Percentiles rank a stretch among this genome's conserved stretches.
Conservation (phyloP, 768 basidiomycete genomes). For the Mycena olivaceomarginata region DNA sequence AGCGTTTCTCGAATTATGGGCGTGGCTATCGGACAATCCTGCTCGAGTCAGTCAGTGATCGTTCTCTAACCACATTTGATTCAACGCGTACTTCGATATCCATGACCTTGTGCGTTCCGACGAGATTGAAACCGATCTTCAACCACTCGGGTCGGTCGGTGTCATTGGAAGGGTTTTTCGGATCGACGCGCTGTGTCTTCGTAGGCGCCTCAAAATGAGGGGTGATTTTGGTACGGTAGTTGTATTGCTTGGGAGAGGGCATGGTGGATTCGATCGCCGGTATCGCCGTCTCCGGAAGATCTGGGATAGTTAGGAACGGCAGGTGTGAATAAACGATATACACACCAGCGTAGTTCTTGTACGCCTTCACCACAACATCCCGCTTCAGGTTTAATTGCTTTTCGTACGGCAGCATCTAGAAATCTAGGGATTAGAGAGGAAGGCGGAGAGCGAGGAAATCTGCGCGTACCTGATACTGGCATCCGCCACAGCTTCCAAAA, state of each 20-base stretch:
- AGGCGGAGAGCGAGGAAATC: background rate
- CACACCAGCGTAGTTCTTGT: slow-evolving; percentile 82
- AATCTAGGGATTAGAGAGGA: background rate
- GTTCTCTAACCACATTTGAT: background rate
- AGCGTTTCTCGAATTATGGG: slow-evolving; percentile 84
- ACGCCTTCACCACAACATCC: slow-evolving; percentile 91
- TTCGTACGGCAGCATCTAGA: slow-evolving; percentile 90
- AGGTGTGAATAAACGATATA: slow-evolving; percentile 17
- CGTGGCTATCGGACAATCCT: slow-evolving; percentile 97
- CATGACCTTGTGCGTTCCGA: slow-evolving; percentile 83
- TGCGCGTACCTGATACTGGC: slow-evolving; percentile 89
- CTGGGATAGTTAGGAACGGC: slow-evolving; percentile 55
- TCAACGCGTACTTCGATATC: slow-evolving; percentile 89
- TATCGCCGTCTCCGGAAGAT: slow-evolving; percentile 71
- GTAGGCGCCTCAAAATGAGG: slow-evolving; percentile 95
- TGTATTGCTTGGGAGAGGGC: slow-evolving; percentile 92
- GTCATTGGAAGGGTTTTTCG: slow-evolving; percentile 44
- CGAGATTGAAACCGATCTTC: slow-evolving; percentile 92
- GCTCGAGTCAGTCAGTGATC: background rate
- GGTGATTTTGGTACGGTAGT: slow-evolving; percentile 97
- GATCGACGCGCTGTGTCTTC: slow-evolving; percentile 46
- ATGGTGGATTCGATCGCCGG: slow-evolving; percentile 86
- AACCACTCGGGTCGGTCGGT: slow-evolving; percentile 78
- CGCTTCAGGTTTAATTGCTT: slow-evolving; percentile 91
- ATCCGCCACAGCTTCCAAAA: slow-evolving; percentile 93